Percentiles rank a stretch among this genome's conserved stretches.
phyloP scores from a whole-genome alignment of 345 rosid species.

The Excoecaria cochinchinensis region DNA sequence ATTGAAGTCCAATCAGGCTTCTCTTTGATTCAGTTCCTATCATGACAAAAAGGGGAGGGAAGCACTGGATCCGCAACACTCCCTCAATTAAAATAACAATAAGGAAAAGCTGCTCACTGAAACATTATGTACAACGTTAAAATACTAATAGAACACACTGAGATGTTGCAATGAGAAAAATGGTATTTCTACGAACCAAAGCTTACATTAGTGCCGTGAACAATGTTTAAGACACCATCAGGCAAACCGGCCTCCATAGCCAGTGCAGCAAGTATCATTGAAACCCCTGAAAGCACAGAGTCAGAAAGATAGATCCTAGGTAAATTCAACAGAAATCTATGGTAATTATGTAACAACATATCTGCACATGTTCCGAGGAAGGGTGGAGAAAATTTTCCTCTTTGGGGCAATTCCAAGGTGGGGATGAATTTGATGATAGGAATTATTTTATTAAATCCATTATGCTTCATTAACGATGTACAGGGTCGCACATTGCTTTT shows the following conservation, averaged over 20 bases:
- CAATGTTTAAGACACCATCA: constrained; percentile 49
- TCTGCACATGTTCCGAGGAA: not conserved
- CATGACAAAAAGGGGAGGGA: not conserved
- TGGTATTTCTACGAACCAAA: constrained; percentile 9
- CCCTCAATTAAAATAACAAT: not conserved
- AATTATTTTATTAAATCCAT: not conserved
- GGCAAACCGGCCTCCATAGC: constrained; percentile 57
- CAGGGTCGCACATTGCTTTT: not conserved
- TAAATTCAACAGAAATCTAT: not conserved
- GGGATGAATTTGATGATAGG: not conserved
- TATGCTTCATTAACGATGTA: not conserved
- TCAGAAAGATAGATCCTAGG: not conserved
- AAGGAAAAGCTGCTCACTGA: not conserved
- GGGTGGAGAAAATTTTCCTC: not conserved
- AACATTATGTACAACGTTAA: not conserved
- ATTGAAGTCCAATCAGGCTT: not conserved
- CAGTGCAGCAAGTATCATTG: constrained; percentile 47
- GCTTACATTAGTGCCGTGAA: constrained; percentile 46
- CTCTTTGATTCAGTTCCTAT: not conserved
- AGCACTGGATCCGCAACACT: not conserved
- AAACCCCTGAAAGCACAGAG: constrained; percentile 39
- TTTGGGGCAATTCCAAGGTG: not conserved
- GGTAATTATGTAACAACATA: not conserved
- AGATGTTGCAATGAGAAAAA: constrained; percentile 2
- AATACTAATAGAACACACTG: not conserved